A percentile compares a stretch with the other conserved stretches of the same genome.
Conservation (phyloP, 192 early-diverging fungal species). For the Chytriomyces sp. region DNA sequence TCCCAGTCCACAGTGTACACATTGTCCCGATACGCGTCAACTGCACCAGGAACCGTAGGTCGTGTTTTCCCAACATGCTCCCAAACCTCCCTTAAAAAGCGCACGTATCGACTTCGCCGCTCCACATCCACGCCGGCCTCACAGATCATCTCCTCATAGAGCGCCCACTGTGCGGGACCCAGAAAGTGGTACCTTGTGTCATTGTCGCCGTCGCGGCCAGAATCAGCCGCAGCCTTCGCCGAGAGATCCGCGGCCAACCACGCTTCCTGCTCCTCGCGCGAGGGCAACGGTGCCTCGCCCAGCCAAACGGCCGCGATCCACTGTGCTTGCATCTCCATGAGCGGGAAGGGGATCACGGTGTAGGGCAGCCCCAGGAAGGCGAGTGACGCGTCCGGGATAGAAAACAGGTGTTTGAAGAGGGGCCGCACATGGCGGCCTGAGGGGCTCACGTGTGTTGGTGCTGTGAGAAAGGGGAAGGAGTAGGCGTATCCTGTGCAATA, state of each 20-base stretch:
- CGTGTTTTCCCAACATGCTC: neutral
- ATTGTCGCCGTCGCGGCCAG: too few species aligned
- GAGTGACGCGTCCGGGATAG: conserved; percentile 53
- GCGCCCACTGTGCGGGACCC: neutral
- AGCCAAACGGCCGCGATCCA: neutral
- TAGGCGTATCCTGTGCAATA: conserved; percentile 71
- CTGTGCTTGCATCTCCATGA: conserved; percentile 59
- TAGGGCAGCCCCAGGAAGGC: conserved; percentile 62
- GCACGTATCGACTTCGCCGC: neutral
- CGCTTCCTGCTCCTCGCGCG: neutral
- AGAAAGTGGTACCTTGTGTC: neutral
- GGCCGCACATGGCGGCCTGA: neutral
- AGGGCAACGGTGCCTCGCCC: neutral
- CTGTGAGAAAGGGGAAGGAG: conserved; percentile 58
- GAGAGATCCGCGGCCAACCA: neutral
- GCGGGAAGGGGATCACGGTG: conserved; percentile 60
- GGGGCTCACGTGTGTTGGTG: neutral
- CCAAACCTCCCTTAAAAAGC: conserved; percentile 1
- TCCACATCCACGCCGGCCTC: neutral
- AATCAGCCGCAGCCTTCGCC: too few species aligned
- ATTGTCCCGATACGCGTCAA: neutral
- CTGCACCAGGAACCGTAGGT: neutral
- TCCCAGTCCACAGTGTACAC: too few species aligned
- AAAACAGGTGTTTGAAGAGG: conserved; percentile 51
- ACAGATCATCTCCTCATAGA: neutral